These are phyloP conservation scores for Trametes hirsuta DNA, from an alignment of 1,284 basidiomycete genomes.

Conservation along the genomic window DNA sequence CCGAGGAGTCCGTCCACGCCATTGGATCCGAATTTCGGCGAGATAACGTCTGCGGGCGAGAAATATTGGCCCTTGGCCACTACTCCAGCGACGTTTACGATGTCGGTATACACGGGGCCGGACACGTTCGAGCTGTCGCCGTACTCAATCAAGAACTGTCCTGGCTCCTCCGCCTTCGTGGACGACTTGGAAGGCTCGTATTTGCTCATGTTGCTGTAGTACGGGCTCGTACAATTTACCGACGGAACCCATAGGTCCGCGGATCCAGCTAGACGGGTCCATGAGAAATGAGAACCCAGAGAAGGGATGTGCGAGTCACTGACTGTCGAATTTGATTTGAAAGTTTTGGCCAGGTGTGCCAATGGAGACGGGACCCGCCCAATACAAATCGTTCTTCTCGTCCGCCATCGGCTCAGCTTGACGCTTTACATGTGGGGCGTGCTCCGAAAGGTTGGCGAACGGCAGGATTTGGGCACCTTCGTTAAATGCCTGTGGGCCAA, in stretches of 20 bases:
- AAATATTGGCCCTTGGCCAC: conserved; percentile 27
- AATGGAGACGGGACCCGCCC: conserved; percentile 33
- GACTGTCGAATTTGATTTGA: conserved; percentile 34
- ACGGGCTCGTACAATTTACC: conserved; percentile 23
- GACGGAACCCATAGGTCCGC: conserved; percentile 35
- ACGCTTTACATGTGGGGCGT: conserved; percentile 24
- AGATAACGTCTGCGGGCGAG: conserved; percentile 30
- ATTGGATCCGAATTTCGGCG: conserved; percentile 24
- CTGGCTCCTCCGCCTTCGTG: conserved; percentile 13
- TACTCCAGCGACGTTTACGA: conserved; percentile 35
- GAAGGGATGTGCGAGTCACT: not conserved
- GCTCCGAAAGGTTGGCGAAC: conserved; percentile 13
- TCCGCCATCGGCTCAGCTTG: conserved; percentile 31
- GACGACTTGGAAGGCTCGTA: conserved; percentile 24
- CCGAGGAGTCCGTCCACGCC: conserved; percentile 34
- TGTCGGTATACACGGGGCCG: conserved; percentile 48
- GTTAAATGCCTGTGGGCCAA: conserved; percentile 20
- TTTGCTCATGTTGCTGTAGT: conserved; percentile 26
- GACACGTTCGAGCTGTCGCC: conserved; percentile 49
- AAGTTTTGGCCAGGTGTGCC: conserved; percentile 33
- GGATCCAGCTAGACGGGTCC: conserved; percentile 28
- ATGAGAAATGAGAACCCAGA: not conserved
- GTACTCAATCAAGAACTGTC: conserved; percentile 43
- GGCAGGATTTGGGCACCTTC: conserved; percentile 31
- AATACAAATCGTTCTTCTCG: conserved; percentile 30